phyloP scores from a whole-genome alignment of 805 yeast genomes.

The Saccharomycopsis olivae region DNA sequence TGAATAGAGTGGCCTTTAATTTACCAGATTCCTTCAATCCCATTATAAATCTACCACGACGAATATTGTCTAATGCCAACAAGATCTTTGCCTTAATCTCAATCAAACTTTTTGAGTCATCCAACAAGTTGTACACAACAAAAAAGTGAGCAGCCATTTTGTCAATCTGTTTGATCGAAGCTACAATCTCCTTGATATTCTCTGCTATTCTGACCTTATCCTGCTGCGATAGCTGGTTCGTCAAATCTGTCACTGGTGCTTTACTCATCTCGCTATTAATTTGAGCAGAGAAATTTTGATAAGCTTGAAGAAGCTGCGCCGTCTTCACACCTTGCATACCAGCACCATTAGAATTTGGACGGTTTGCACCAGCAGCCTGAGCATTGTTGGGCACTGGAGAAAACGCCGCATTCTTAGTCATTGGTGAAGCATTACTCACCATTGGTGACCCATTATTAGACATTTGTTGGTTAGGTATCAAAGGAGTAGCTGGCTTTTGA shows the following conservation, averaged over 20 bases:
- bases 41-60: too few species aligned
- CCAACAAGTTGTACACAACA: too few species aligned
- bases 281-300: conserved; percentile 3
- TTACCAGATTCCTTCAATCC: too few species aligned
- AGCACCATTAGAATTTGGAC: background rate
- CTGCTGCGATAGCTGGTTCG: conserved; percentile 3
- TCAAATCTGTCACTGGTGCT: conserved; percentile 6
- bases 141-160: conserved; percentile 10
- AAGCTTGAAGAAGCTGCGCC: background rate
- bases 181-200: conserved; percentile 6
- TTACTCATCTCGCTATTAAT: conserved; percentile 7
- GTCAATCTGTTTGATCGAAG: conserved; percentile 7
- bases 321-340: background rate
- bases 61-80: too few species aligned
- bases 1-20: too few species aligned
- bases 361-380: background rate
- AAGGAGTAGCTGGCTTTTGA: conserved; percentile 10
- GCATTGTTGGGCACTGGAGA: too few species aligned
- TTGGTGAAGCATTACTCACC: background rate
- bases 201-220: conserved; percentile 9
- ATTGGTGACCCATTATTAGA: conserved; percentile 4
- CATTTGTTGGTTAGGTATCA: conserved; percentile 4
- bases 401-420: too few species aligned
- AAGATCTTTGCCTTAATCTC: too few species aligned
- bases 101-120: too few species aligned